Percentiles rank a stretch among this genome's conserved stretches.
Evolutionary conservation across 768 basidiomycete species (phyloP).

Genomic region (Lactarius sp.): DNA sequence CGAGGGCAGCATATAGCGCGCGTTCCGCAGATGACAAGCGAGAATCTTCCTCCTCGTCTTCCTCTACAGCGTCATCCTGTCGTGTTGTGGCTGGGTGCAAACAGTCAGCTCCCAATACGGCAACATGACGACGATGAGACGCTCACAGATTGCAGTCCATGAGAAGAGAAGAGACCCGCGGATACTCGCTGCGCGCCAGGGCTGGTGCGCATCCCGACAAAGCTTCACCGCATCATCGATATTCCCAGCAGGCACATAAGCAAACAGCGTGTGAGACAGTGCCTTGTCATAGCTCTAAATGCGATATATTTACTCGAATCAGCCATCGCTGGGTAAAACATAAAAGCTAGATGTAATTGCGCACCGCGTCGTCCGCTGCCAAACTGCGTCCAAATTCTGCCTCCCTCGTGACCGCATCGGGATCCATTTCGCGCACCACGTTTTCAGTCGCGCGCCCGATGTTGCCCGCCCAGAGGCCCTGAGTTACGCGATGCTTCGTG

Average conservation of each 20-base stretch:
- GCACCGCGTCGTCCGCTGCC: conserved; percentile 74
- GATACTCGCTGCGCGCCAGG: conserved; percentile 89
- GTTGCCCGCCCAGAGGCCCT: conserved; percentile 37
- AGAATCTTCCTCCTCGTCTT: conserved; percentile 53
- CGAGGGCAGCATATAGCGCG: conserved; percentile 82
- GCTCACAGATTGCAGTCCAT: conserved; percentile 68
- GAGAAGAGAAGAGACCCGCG: conserved; percentile 75
- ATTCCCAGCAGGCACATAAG: conserved; percentile 78
- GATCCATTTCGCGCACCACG: conserved; percentile 38
- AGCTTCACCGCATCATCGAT: conserved; percentile 80
- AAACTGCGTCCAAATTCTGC: conserved; percentile 36
- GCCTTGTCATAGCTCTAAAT: conserved; percentile 77
- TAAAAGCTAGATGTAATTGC: conserved; percentile 27
- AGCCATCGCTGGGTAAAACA: no score
- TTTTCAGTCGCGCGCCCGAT: conserved; percentile 14
- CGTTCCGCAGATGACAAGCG: conserved; percentile 57
- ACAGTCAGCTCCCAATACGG: background rate
- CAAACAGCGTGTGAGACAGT: conserved; percentile 71
- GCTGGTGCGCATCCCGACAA: conserved; percentile 77
- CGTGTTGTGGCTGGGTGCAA: conserved; percentile 38
- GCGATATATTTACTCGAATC: background rate
- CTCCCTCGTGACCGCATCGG: conserved; percentile 52
- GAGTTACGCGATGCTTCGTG: conserved; percentile 19
- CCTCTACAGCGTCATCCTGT: conserved; percentile 44
- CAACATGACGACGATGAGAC: conserved; percentile 1